Evolutionary conservation across 257 asterid genomes (phyloP), one percentile per base, ranked within the genome.

Genomic region (Echium plantagineum): DNA sequence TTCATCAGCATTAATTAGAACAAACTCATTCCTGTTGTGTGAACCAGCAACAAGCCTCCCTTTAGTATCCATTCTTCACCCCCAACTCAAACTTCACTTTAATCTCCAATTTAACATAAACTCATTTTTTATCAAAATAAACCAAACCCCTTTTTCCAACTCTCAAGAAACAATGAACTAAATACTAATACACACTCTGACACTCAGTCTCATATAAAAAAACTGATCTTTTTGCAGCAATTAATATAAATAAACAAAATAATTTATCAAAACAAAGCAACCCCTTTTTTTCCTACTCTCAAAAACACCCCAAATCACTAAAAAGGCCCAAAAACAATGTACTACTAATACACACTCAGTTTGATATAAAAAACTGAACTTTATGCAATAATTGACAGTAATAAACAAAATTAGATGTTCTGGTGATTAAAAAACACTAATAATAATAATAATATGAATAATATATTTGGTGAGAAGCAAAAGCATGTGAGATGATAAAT

Each of bases 31-130:
- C 74, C 97, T 72, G 71, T 90, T 90, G 63, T 90, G 97, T 6
- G 98, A 90, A 73, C 98, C 98, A 59, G 98, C 96, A 66, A 91
- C 75, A 70, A 91, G 98, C 74, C 96, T 85, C 59, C 98, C 98
- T 18, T 82, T 83, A 52, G 98, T 85, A 66, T 81, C 98, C 98
- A 91, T 90, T 63, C 16, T 90, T 63, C 16, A 10, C 16, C 49
- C 12, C 49, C 10, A 42, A 42, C 49, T 63, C 51, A 60, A 68
- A 63, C 26, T 24, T 24, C 26, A 24, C 26, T 63, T 35, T 9
- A 35, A 35, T 1, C 46, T 32, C 46, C 66, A 30, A 42, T 35
- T 35, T 8, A 35, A 42, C 49, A 35, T 1, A n/a, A n/a, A 35
- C 49, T 7, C 46, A 35, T 35, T 35, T 0, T 35, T 35, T 35